Percentiles rank a stretch among this genome's conserved stretches.
Conservation (phyloP, 441 rosid species). For the Erysimum pusillum region DNA sequence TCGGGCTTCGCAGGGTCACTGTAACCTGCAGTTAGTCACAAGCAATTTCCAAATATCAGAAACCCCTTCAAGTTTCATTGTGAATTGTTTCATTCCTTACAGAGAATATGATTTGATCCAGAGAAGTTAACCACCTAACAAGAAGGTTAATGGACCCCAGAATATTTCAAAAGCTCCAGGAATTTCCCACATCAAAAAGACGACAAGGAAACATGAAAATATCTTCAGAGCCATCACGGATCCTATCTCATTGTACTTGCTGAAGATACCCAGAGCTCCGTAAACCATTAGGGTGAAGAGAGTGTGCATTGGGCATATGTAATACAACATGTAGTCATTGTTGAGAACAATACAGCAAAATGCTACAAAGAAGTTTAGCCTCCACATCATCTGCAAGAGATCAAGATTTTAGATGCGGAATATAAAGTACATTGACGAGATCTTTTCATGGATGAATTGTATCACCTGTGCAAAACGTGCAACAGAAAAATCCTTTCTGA, state of each 20-base stretch:
- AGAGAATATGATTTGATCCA: conserved; percentile 12
- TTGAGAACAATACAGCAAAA: conserved; percentile 89
- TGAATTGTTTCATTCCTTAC: neutral
- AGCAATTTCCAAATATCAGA: neutral
- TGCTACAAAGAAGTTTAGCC: conserved; percentile 90
- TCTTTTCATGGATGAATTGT: no score
- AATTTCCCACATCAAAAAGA: conserved; percentile 92
- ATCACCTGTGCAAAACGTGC: conserved; percentile 92
- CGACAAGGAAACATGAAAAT: conserved; percentile 80
- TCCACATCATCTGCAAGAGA: conserved; percentile 98
- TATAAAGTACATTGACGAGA: no score
- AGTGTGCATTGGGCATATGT: conserved; percentile 98
- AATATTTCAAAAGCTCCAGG: conserved; percentile 86
- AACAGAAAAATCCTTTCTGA: conserved; percentile 92
- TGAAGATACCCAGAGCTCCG: conserved; percentile 89
- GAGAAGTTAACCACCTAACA: conserved; percentile 65
- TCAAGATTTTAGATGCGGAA: conserved; percentile 40
- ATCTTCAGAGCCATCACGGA: conserved; percentile 89
- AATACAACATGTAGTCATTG: conserved; percentile 93
- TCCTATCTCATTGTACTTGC: conserved; percentile 85
- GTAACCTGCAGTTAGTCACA: conserved; percentile 66
- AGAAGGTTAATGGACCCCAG: conserved; percentile 86
- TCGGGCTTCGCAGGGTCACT: conserved; percentile 91
- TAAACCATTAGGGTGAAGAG: conserved; percentile 95
- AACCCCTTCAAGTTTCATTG: neutral